Percentiles rank a stretch among this genome's conserved stretches.
Evolutionary conservation across 176 grass and related monocot genomes (phyloP).

Genomic region (Triticum monococcum): DNA sequence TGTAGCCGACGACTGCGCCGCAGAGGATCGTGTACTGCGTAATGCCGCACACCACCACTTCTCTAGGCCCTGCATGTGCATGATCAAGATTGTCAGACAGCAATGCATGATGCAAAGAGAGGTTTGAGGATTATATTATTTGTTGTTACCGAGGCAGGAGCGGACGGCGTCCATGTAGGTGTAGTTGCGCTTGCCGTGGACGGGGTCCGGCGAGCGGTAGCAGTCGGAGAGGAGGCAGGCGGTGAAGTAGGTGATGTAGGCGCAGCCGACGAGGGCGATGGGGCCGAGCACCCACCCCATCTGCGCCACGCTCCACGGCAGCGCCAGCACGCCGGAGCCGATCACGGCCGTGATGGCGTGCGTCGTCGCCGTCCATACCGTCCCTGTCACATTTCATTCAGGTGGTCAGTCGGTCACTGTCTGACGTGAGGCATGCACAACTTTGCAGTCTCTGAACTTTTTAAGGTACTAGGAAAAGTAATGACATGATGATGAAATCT

Average conservation of each 20-base stretch:
- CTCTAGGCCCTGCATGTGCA: constrained; percentile 38
- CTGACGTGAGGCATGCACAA: not conserved
- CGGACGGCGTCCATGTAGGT: constrained; percentile 97
- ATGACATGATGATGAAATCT: not conserved
- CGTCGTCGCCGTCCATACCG: constrained; percentile 90
- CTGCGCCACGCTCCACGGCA: constrained; percentile 97
- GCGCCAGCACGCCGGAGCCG: constrained; percentile 84
- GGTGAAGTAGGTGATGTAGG: constrained; percentile 87
- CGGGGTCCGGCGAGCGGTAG: constrained; percentile 83
- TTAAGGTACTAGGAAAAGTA: not conserved
- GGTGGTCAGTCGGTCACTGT: not conserved
- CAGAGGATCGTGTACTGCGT: constrained; percentile 73
- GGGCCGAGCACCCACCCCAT: constrained; percentile 94
- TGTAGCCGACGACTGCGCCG: constrained; percentile 85
- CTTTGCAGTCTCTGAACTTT: not conserved
- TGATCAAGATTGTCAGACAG: not conserved
- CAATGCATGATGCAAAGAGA: not conserved
- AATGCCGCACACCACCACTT: constrained; percentile 71
- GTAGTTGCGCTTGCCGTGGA: constrained; percentile 83
- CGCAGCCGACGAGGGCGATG: constrained; percentile 72
- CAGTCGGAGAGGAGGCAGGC: constrained; percentile 82
- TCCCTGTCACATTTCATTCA: constrained; percentile 41
- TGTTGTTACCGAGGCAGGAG: constrained; percentile 74
- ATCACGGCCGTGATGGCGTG: constrained; percentile 90
- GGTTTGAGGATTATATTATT: not conserved